These are phyloP conservation scores for Sphagnum magellanicum DNA, from an alignment of 228 moss, liverwort and hornwort genomes.

Conservation along the genomic window DNA sequence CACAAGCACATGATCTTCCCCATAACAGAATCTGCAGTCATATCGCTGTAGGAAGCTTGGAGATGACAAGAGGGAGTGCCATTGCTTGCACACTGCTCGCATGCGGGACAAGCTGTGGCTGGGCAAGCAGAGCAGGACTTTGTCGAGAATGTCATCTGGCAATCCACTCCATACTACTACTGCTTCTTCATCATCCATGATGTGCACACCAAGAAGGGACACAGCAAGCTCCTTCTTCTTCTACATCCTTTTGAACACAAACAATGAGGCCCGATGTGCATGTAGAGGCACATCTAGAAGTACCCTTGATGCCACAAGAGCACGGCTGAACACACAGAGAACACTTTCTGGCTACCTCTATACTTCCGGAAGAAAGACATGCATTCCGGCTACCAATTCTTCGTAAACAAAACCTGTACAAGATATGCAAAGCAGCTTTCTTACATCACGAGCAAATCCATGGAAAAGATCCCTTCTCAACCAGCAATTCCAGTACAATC, in stretches of 20 bases:
- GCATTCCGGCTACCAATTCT: background rate
- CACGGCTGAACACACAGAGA: no score
- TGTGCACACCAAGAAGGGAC: no score
- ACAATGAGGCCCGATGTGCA: no score
- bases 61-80: background rate
- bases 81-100: conserved; percentile 4
- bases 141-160: conserved; percentile 1
- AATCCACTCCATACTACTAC: conserved; percentile 2
- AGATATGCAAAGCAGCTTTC: background rate
- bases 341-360: background rate
- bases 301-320: no score
- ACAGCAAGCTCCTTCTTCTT: no score
- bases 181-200: background rate
- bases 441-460: no score
- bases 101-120: background rate
- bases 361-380: background rate
- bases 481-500: no score
- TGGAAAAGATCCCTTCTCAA: no score
- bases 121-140: conserved; percentile 1
- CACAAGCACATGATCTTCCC: background rate
- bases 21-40: background rate
- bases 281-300: no score
- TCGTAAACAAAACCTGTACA: background rate
- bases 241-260: no score
- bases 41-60: conserved; percentile 4